Conservation (phyloP, 2,329 filamentous ascomycete species). For the Aspergillus ustus region DNA sequence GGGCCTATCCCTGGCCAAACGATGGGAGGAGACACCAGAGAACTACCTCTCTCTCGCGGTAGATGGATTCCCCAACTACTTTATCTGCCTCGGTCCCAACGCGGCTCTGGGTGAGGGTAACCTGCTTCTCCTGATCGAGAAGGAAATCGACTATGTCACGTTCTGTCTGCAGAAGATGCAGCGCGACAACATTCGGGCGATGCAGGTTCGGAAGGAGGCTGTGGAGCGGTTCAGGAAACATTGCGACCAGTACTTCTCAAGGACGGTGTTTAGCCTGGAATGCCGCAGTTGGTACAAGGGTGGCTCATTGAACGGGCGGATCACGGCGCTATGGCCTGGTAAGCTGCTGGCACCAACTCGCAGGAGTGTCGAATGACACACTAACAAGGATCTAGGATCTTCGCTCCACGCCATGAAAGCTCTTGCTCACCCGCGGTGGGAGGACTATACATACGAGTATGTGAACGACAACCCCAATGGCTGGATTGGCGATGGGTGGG, state of each 20-base stretch:
- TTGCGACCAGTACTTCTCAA: conserved; percentile 41
- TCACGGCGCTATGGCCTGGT: conserved; percentile 44
- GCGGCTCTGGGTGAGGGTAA: conserved; percentile 39
- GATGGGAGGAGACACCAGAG: conserved; percentile 39
- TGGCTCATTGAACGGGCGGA: conserved; percentile 35
- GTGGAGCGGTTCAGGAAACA: conserved; percentile 36
- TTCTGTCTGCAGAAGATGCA: conserved; percentile 41
- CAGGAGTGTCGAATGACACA: background rate
- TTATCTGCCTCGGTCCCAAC: conserved; percentile 41
- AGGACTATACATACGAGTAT: conserved; percentile 46
- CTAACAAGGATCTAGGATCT: conserved; percentile 29
- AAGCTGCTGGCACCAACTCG: conserved; percentile 1
- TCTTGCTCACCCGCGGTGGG: conserved; percentile 42
- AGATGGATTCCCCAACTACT: conserved; percentile 42
- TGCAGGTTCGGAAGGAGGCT: conserved; percentile 31
- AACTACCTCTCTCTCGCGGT: conserved; percentile 42
- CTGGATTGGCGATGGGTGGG: conserved; percentile 44
- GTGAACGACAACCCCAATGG: conserved; percentile 36
- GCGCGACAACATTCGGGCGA: conserved; percentile 38
- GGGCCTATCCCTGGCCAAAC: conserved; percentile 32
- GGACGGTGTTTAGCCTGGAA: conserved; percentile 40
- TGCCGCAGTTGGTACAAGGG: conserved; percentile 48
- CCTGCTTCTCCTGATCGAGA: conserved; percentile 40
- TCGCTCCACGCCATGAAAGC: conserved; percentile 44
- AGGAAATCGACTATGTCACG: conserved; percentile 40